phyloP scores from a whole-genome alignment of 345 rosid genomes.

The Eucalyptus viminalis region DNA sequence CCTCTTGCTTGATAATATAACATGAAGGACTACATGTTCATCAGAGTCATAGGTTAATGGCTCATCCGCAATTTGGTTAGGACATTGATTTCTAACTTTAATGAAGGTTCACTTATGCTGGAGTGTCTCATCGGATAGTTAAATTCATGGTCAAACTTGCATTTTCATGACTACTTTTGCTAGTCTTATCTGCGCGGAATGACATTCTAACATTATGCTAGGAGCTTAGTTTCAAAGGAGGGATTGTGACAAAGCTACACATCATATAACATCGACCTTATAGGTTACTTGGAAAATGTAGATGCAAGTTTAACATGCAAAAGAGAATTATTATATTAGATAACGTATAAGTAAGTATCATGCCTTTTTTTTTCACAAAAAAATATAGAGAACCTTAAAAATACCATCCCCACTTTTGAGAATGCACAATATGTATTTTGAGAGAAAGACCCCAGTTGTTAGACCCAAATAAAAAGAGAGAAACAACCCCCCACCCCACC shows the following conservation, averaged over 20 bases:
- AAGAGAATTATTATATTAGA: background rate
- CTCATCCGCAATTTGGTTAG: too few species aligned
- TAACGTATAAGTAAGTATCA: background rate
- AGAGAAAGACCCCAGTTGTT: background rate
- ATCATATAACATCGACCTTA: background rate
- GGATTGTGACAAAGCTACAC: background rate
- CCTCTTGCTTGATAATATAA: too few species aligned
- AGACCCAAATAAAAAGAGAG: too few species aligned
- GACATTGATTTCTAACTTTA: too few species aligned
- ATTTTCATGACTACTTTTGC: background rate
- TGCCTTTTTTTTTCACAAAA: background rate
- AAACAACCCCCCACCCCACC: too few species aligned
- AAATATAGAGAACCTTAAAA: background rate
- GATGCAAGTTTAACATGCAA: background rate
- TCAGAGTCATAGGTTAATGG: too few species aligned
- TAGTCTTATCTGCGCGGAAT: fast-evolving
- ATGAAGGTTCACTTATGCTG: background rate
- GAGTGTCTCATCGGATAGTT: background rate
- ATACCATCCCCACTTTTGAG: background rate
- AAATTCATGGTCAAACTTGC: background rate
- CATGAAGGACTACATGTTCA: too few species aligned
- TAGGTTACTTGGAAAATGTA: background rate
- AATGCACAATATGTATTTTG: background rate
- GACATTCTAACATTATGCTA: background rate
- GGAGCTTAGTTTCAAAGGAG: background rate